Percentiles rank a stretch among this genome's conserved stretches.
These are phyloP conservation scores for Scutellaria minor DNA, from an alignment of 257 asterid species.

Conservation along the genomic window DNA sequence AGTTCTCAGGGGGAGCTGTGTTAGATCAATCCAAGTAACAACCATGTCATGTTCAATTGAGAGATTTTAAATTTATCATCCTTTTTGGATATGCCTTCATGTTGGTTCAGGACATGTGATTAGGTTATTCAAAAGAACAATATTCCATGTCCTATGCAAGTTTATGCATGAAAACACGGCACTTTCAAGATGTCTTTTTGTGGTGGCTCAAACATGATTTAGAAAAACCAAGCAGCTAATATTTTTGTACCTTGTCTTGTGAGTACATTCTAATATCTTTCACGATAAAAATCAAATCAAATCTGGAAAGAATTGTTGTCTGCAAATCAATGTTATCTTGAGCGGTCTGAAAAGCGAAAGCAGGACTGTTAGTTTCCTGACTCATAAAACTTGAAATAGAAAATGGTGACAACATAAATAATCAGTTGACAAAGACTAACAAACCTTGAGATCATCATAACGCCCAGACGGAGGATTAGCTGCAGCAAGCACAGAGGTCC, in stretches of 20 bases:
- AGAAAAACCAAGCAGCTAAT: background rate
- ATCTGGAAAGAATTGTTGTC: constrained; percentile 98
- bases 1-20: constrained; percentile 16
- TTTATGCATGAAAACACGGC: background rate
- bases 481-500: constrained; percentile 99
- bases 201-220: constrained; percentile 6
- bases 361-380: constrained; percentile 33
- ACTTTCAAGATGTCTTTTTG: background rate
- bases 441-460: constrained; percentile 95
- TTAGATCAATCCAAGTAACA: background rate
- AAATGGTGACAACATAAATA: background rate
- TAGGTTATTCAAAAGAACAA: background rate
- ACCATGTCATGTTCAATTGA: constrained; percentile 10
- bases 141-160: background rate
- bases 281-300: constrained; percentile 92
- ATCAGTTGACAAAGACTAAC: constrained; percentile 13
- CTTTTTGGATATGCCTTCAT: background rate
- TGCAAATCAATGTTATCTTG: constrained; percentile 98
- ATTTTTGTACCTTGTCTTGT: constrained; percentile 83
- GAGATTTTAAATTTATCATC: background rate
- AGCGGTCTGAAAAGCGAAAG: constrained; percentile 72
- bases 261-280: constrained; percentile 86
- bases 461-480: constrained; percentile 99
- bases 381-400: constrained; percentile 16
- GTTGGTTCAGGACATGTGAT: background rate